Evolutionary conservation across 345 rosid genomes (phyloP).

Genomic region (Salix dunnii): DNA sequence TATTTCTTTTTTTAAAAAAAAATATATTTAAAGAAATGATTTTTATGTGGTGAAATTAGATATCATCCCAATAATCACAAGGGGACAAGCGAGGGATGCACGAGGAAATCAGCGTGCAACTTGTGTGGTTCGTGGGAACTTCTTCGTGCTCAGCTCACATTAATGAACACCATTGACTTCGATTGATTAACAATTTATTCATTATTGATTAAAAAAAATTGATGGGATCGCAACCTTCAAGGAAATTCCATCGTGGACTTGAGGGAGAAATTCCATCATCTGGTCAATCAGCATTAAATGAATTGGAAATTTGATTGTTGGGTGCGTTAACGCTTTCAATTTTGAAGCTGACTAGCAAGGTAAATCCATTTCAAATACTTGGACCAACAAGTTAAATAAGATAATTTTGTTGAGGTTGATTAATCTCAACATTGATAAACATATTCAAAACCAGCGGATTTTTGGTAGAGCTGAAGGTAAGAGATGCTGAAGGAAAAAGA

Average conservation of each 20-base stretch:
- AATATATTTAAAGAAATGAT: too few relatives aligned
- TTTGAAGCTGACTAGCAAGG: too few relatives aligned
- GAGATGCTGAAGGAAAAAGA: not conserved
- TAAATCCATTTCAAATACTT: not conserved
- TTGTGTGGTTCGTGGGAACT: not conserved
- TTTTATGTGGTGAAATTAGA: too few relatives aligned
- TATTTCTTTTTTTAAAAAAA: too few relatives aligned
- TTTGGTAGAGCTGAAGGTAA: not conserved
- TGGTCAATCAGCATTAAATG: too few relatives aligned
- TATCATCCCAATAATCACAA: not conserved
- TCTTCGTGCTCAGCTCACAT: not conserved
- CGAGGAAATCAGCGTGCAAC: not conserved
- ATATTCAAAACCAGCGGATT: not conserved
- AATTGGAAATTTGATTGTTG: too few relatives aligned
- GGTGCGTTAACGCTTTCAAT: too few relatives aligned
- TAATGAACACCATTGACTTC: not conserved
- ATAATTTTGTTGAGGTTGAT: too few relatives aligned
- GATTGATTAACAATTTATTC: not conserved
- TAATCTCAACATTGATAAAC: not conserved
- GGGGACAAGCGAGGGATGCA: not conserved
- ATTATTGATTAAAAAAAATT: too few relatives aligned
- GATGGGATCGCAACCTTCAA: not conserved
- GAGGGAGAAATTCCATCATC: too few relatives aligned
- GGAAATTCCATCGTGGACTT: not conserved
- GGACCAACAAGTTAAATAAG: not conserved